Percentiles rank a stretch among this genome's conserved stretches.
Conservation (phyloP, 306 rosid species). For the Gillenia trifoliata region DNA sequence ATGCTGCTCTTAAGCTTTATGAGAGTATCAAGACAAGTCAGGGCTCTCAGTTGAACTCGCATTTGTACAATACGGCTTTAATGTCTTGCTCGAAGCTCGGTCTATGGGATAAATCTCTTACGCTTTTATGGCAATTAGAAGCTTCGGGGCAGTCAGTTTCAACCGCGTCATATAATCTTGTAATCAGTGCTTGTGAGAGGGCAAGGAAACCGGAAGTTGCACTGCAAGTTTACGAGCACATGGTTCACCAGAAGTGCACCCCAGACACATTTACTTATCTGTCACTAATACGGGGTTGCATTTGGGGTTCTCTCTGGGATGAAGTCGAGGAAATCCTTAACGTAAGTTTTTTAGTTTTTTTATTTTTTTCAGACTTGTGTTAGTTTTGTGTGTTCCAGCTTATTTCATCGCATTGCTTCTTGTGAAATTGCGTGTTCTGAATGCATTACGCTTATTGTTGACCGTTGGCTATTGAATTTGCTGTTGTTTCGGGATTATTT, state of each 20-base stretch:
- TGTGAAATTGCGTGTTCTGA: neutral
- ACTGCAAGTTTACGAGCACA: constrained; percentile 77
- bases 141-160: constrained; percentile 45
- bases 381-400: neutral
- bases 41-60: constrained; percentile 35
- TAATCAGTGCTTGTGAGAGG: constrained; percentile 63
- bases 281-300: constrained; percentile 61
- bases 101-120: constrained; percentile 67
- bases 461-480: too few relatives aligned
- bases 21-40: constrained; percentile 41
- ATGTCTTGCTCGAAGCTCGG: constrained; percentile 79
- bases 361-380: neutral
- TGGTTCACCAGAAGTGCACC: constrained; percentile 61
- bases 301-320: constrained; percentile 70
- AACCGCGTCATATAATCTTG: constrained; percentile 67
- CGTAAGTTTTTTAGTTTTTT: constrained; percentile 35
- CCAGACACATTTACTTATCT: constrained; percentile 67
- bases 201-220: constrained; percentile 73
- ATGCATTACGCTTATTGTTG: too few relatives aligned
- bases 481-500: neutral
- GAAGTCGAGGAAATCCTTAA: constrained; percentile 62
- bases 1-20: constrained; percentile 60
- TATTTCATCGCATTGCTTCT: neutral
- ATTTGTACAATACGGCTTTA: constrained; percentile 61
- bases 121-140: constrained; percentile 84